A percentile compares a stretch with the other conserved stretches of the same genome.
Conservation (phyloP, 768 basidiomycete species). For the Serendipita sp. region DNA sequence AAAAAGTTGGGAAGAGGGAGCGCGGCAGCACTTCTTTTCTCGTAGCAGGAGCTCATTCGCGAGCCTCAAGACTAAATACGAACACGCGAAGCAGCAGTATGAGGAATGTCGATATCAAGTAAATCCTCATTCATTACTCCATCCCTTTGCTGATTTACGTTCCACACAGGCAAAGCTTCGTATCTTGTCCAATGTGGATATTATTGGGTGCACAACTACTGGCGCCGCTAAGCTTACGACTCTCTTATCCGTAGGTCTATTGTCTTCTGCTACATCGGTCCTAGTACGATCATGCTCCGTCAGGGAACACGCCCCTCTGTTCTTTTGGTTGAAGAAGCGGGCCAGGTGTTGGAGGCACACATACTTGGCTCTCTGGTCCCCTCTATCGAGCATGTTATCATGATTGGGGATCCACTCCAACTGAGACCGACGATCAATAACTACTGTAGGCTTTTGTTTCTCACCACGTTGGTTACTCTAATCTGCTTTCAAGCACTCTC, state of each 20-base stretch:
- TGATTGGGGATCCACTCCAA: conserved; percentile 65
- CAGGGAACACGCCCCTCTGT: conserved; percentile 38
- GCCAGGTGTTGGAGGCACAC: conserved; percentile 68
- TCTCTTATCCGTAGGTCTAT: conserved; percentile 28
- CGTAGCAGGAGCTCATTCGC: conserved; percentile 28
- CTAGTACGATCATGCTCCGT: conserved; percentile 28
- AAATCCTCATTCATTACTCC: conserved; percentile 8
- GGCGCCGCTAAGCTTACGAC: conserved; percentile 52
- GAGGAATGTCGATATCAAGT: conserved; percentile 40
- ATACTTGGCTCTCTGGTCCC: conserved; percentile 46
- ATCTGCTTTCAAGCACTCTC: conserved; percentile 33
- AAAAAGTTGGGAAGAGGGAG: conserved; percentile 30
- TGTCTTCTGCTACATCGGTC: neutral
- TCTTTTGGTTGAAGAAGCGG: conserved; percentile 63
- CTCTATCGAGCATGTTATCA: conserved; percentile 51
- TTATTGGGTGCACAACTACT: conserved; percentile 66
- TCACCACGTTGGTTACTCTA: neutral
- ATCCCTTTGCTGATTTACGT: neutral
- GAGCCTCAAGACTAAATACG: conserved; percentile 23
- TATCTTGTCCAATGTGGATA: conserved; percentile 35
- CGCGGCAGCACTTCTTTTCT: conserved; percentile 20
- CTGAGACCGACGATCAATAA: conserved; percentile 52
- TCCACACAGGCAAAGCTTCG: conserved; percentile 28
- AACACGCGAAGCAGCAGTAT: conserved; percentile 22
- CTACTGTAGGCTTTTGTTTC: conserved; percentile 17